phyloP scores from a whole-genome alignment of 495 filamentous ascomycete genomes.

The Friedmanniomyces endolithicus region DNA sequence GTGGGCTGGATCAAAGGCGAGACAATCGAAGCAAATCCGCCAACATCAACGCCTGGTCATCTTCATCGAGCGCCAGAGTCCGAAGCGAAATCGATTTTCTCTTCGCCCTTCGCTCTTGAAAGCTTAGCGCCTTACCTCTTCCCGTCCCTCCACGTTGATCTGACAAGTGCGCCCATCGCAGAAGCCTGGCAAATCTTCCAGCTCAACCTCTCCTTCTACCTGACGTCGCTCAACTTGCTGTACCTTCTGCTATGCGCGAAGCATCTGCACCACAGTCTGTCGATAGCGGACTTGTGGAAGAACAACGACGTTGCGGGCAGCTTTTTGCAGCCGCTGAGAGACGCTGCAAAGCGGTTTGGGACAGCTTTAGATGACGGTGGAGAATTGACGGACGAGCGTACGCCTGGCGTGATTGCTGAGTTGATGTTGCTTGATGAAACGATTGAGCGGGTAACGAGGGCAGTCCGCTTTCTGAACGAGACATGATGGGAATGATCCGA shows the following conservation, averaged over 20 bases:
- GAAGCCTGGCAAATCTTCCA: conserved; percentile 33
- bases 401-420: conserved; percentile 10
- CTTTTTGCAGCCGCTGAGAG: conserved; percentile 41
- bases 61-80: conserved; percentile 14
- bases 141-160: conserved; percentile 28
- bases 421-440: conserved; percentile 18
- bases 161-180: conserved; percentile 22
- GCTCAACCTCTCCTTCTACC: conserved; percentile 34
- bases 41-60: conserved; percentile 7
- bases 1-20: conserved; percentile 83
- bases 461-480: conserved; percentile 16
- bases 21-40: conserved; percentile 45
- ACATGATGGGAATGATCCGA: neutral
- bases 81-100: conserved; percentile 40
- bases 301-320: conserved; percentile 25
- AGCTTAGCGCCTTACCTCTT: conserved; percentile 40
- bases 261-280: conserved; percentile 36
- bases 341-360: conserved; percentile 33
- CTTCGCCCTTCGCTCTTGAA: conserved; percentile 38
- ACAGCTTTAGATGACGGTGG: conserved; percentile 25
- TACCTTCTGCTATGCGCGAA: conserved; percentile 38
- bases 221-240: conserved; percentile 42
- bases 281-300: conserved; percentile 37
- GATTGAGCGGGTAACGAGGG: conserved; percentile 14
- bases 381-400: conserved; percentile 20